These are phyloP conservation scores for Infundibulicybe gibba DNA, from an alignment of 768 basidiomycete species.

Conservation along the genomic window DNA sequence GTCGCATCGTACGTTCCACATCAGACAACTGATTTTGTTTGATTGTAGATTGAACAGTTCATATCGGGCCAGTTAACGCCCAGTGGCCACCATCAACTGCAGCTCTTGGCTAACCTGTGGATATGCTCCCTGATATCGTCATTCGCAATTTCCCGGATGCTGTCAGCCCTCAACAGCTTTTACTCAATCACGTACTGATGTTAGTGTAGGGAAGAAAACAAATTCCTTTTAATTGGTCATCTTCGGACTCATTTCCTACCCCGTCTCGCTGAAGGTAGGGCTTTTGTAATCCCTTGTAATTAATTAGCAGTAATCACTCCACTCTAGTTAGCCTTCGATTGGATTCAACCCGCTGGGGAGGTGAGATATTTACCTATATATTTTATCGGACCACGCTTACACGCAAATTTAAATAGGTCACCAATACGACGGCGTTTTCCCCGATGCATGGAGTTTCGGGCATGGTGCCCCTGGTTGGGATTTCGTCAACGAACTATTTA, in stretches of 20 bases:
- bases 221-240: constrained; percentile 19
- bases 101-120: constrained; percentile 22
- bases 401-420: no score
- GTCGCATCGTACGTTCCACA: constrained; percentile 13
- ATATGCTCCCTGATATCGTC: constrained; percentile 19
- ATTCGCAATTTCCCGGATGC: constrained; percentile 14
- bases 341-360: constrained; percentile 13
- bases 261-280: constrained; percentile 29
- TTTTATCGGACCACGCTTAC: no score
- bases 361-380: not conserved
- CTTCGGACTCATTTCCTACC: constrained; percentile 37
- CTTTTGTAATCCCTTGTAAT: not conserved
- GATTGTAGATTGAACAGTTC: constrained; percentile 10
- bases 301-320: not conserved
- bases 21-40: not conserved
- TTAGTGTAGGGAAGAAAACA: constrained; percentile 9
- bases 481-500: constrained; percentile 20
- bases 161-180: constrained; percentile 3
- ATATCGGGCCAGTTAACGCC: constrained; percentile 1
- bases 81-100: constrained; percentile 1
- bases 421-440: constrained; percentile 7
- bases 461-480: constrained; percentile 30
- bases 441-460: constrained; percentile 20
- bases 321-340: constrained; percentile 19
- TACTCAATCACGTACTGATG: not conserved